Conservation (phyloP, 495 filamentous ascomycete species). For the Darksidea phi region DNA sequence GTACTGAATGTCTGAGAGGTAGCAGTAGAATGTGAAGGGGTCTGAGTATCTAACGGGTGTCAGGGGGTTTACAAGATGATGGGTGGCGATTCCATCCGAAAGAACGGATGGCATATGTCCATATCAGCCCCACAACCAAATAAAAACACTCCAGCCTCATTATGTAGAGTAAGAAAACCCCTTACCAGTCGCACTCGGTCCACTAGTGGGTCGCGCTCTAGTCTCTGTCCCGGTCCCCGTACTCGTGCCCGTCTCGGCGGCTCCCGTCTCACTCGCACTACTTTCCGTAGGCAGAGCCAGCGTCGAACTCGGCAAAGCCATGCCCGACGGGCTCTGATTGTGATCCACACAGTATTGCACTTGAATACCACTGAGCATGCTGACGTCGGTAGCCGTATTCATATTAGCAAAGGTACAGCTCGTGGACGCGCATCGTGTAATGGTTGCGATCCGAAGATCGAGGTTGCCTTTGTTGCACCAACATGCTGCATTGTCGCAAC, state of each 20-base stretch:
- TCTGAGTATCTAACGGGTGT: background rate
- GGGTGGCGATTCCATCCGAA: too few relatives aligned
- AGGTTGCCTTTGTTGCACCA: slow-evolving; percentile 29
- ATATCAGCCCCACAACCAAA: too few relatives aligned
- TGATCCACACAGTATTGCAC: slow-evolving; percentile 18
- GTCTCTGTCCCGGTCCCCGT: background rate
- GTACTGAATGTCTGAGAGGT: background rate
- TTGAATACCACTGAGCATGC: slow-evolving; percentile 12
- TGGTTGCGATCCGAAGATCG: slow-evolving; percentile 8
- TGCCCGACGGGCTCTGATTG: background rate
- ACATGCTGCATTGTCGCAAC: slow-evolving; percentile 14
- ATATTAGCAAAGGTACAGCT: slow-evolving; percentile 17
- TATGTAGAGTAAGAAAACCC: too few relatives aligned
- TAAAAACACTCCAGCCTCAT: too few relatives aligned
- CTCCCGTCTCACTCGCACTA: background rate
- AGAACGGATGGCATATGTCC: too few relatives aligned
- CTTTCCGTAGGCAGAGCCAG: background rate
- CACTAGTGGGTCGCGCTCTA: background rate
- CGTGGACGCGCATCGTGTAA: slow-evolving; percentile 7
- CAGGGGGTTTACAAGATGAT: too few relatives aligned
- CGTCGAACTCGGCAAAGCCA: slow-evolving; percentile 12
- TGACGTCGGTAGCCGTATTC: slow-evolving; percentile 18
- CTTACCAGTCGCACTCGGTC: background rate
- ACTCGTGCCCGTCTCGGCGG: background rate
- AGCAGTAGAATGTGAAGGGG: background rate